Conservation (phyloP, 176 grass and related monocot species). For the barley (Hordeum vulgare) region MorexV3_pseudomolecules_assembly NC_058523.1:530571991-530572490, state of each 20-base stretch:
- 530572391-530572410: too few species aligned
- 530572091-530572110: not conserved
- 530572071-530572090: not conserved
- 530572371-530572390: too few species aligned
- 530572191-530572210: slow-evolving; percentile 55
- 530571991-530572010: slow-evolving; percentile 91
- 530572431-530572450: too few species aligned
- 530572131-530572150: slow-evolving; percentile 80
- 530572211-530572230: slow-evolving; percentile 29
- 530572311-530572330: too few species aligned
- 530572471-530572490: too few species aligned
- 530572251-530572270: not conserved
- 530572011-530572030: slow-evolving; percentile 90
- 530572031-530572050: slow-evolving; percentile 95
- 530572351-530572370: too few species aligned
- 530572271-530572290: not conserved
- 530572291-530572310: not conserved
- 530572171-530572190: slow-evolving; percentile 77
- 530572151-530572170: slow-evolving; percentile 68
- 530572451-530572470: too few species aligned
- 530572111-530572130: not conserved
- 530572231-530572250: slow-evolving; percentile 30
- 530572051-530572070: slow-evolving; percentile 8
- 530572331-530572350: too few species aligned
- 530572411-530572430: too few species aligned